Percentiles rank a stretch among this genome's conserved stretches.
phyloP scores from a whole-genome alignment of 257 asterid species.

The Osmanthus fragrans region DNA sequence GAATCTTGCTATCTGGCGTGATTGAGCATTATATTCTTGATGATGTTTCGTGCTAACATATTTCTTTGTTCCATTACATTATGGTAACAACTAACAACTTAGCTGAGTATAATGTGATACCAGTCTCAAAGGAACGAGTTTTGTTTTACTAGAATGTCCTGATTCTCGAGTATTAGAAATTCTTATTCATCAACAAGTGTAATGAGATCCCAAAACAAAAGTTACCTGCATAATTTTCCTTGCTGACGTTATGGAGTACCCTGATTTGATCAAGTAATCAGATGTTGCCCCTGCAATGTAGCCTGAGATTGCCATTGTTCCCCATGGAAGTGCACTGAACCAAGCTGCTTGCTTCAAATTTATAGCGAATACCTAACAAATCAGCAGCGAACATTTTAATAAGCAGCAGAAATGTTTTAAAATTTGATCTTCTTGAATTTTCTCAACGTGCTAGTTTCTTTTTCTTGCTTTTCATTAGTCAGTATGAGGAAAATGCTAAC shows the following conservation, averaged over 20 bases:
- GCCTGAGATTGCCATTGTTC: constrained; percentile 96
- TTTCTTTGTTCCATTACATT: neutral
- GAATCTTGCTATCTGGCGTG: too few species aligned
- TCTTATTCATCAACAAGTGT: neutral
- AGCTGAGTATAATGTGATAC: neutral
- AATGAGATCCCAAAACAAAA: neutral
- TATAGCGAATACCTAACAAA: constrained; percentile 66
- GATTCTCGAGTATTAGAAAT: neutral
- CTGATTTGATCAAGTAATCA: constrained; percentile 66
- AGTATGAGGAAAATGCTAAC: neutral
- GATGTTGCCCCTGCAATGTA: constrained; percentile 82
- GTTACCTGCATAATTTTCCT: constrained; percentile 93
- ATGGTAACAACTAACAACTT: neutral
- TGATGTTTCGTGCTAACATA: neutral
- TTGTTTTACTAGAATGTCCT: neutral
- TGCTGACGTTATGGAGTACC: constrained; percentile 63
- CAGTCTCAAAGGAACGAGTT: neutral
- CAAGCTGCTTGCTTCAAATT: constrained; percentile 97
- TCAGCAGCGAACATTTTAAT: neutral
- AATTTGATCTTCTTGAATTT: neutral
- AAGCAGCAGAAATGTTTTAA: neutral
- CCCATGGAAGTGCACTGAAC: constrained; percentile 99
- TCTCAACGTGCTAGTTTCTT: neutral
- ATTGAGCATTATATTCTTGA: neutral
- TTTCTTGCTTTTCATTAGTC: neutral